Conservation (phyloP, 176 grass and related monocot genomes). For the Musa acuminata region DNA sequence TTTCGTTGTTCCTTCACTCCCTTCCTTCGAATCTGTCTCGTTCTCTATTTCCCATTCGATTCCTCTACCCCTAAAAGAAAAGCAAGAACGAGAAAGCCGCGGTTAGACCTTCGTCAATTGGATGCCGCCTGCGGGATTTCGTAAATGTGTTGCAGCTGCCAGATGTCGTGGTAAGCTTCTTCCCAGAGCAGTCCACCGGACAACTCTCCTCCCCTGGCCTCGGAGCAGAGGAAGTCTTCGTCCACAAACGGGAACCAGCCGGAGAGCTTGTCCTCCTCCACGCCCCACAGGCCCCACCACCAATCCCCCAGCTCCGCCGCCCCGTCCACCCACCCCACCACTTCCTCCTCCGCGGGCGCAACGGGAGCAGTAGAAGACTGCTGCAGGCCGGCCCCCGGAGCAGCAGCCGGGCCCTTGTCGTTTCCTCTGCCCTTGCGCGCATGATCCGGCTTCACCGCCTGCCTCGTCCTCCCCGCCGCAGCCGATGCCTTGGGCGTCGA, state of each 20-base stretch:
- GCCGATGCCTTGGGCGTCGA: not conserved
- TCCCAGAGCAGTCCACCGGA: not conserved
- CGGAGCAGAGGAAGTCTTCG: constrained; percentile 41
- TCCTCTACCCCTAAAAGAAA: no score
- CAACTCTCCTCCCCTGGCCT: not conserved
- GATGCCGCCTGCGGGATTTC: constrained; percentile 28
- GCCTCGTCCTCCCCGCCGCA: not conserved
- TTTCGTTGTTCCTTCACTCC: no score
- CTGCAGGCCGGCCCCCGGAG: not conserved
- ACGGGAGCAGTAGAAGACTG: not conserved
- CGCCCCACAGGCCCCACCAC: constrained; percentile 37
- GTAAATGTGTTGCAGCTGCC: constrained; percentile 27
- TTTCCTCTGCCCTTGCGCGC: not conserved
- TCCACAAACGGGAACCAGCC: constrained; percentile 82
- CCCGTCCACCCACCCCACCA: not conserved
- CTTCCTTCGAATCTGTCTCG: no score
- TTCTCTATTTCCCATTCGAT: no score
- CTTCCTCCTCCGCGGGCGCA: not conserved
- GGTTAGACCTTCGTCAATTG: not conserved
- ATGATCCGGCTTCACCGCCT: rapidly evolving
- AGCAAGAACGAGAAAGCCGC: no score
- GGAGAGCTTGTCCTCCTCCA: constrained; percentile 61
- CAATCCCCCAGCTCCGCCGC: constrained; percentile 31
- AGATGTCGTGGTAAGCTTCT: constrained; percentile 14
- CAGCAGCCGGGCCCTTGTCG: not conserved